phyloP scores from a whole-genome alignment of 1,139 yeast genomes.

The Yarrowia galli region DNA sequence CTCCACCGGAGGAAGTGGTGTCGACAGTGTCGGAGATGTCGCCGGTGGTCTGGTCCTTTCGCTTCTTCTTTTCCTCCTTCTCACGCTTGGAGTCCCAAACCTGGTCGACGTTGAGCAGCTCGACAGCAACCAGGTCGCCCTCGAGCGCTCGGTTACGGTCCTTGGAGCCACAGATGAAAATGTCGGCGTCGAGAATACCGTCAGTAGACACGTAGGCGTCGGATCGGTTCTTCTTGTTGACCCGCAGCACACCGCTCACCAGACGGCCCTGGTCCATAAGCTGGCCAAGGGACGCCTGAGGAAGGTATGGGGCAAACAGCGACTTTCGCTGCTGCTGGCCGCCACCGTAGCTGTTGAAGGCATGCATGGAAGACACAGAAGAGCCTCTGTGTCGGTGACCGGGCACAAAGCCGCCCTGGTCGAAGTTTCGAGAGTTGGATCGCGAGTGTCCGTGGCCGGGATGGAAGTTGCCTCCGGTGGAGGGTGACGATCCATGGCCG shows the following conservation, averaged over 20 bases:
- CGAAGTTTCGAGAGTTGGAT: constrained; percentile 62
- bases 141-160: constrained; percentile 97
- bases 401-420: constrained; percentile 66
- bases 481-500: constrained; percentile 42
- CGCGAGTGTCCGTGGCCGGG: constrained; percentile 52
- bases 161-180: constrained; percentile 97
- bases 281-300: constrained; percentile 91
- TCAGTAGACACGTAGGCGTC: constrained; percentile 98
- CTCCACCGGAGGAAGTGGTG: constrained; percentile 38
- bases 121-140: constrained; percentile 96
- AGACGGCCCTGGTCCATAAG: constrained; percentile 87
- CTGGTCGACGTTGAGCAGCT: constrained; percentile 90
- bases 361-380: constrained; percentile 64
- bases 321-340: constrained; percentile 69
- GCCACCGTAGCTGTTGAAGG: constrained; percentile 47
- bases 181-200: constrained; percentile 93
- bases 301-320: constrained; percentile 92
- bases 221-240: constrained; percentile 92
- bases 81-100: constrained; percentile 97
- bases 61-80: constrained; percentile 94
- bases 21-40: constrained; percentile 50
- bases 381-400: constrained; percentile 82
- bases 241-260: constrained; percentile 91
- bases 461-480: constrained; percentile 31
- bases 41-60: constrained; percentile 65